Conservation (phyloP, 176 grass and related monocot species). For the Ampelocalamus luodianensis region DNA sequence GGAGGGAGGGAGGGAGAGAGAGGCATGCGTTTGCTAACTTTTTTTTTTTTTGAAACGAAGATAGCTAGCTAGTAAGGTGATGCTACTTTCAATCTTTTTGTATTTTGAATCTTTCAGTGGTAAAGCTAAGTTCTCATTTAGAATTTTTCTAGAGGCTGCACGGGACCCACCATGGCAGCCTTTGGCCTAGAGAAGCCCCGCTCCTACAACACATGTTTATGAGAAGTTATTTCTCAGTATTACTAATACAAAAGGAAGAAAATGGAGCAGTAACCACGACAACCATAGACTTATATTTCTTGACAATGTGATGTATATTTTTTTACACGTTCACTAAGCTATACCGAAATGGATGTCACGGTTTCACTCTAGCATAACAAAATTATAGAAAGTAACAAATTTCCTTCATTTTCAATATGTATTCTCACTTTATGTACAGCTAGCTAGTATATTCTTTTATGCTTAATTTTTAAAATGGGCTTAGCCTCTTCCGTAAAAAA, state of each 20-base stretch:
- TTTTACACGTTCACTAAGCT: background rate
- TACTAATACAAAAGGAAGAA: background rate
- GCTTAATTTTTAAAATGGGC: background rate
- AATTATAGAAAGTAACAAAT: background rate
- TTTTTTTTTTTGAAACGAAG: background rate
- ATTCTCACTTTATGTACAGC: background rate
- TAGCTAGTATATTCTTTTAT: background rate
- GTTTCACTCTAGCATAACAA: background rate
- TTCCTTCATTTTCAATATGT: background rate
- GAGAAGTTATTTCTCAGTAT: background rate
- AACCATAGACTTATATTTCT: background rate
- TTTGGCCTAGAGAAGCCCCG: too few species aligned
- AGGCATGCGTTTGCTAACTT: background rate
- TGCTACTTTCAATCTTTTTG: background rate
- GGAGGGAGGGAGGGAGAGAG: background rate
- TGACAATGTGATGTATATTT: background rate
- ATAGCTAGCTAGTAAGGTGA: background rate
- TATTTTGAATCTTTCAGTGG: background rate
- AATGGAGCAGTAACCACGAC: background rate
- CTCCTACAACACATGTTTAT: too few species aligned
- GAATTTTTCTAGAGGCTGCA: background rate
- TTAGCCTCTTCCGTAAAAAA: background rate
- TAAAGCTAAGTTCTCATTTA: background rate
- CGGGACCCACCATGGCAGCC: too few species aligned
- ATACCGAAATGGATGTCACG: background rate